Evolutionary conservation across 768 basidiomycete species (phyloP).

Genomic region (Termitomyces sp.): DNA sequence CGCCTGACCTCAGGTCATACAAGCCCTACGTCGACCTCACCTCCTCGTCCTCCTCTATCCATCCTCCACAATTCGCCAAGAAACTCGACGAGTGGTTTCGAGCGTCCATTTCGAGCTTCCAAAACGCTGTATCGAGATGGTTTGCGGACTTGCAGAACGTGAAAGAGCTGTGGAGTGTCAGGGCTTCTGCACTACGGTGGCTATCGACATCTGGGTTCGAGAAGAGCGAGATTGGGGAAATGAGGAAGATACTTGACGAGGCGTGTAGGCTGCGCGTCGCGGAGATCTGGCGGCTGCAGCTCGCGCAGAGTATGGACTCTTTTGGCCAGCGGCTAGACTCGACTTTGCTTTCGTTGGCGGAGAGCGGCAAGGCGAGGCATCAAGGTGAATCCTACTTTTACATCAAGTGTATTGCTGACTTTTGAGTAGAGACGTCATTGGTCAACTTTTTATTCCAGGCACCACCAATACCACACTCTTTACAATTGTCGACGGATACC

Average conservation of each 20-base stretch:
- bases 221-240: slow-evolving; percentile 35
- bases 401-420: background rate
- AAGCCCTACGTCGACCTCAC: slow-evolving; percentile 79
- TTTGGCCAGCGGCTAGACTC: slow-evolving; percentile 40
- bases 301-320: slow-evolving; percentile 36
- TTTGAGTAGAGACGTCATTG: slow-evolving; percentile 43
- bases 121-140: slow-evolving; percentile 47
- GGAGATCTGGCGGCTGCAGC: slow-evolving; percentile 50
- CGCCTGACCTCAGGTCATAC: slow-evolving; percentile 64
- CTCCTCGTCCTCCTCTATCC: slow-evolving; percentile 49
- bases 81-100: slow-evolving; percentile 63
- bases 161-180: slow-evolving; percentile 69
- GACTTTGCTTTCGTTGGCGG: slow-evolving; percentile 28
- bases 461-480: slow-evolving; percentile 40
- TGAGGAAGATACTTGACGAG: slow-evolving; percentile 46
- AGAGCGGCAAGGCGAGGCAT: slow-evolving; percentile 19
- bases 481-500: slow-evolving; percentile 34
- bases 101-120: slow-evolving; percentile 41
- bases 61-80: slow-evolving; percentile 34
- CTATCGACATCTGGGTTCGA: slow-evolving; percentile 39
- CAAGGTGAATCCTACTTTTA: slow-evolving; percentile 16
- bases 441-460: slow-evolving; percentile 52
- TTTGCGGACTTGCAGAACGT: slow-evolving; percentile 52
- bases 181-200: slow-evolving; percentile 45
- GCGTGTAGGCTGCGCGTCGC: slow-evolving; percentile 49